Percentiles rank a stretch among this genome's conserved stretches.
Evolutionary conservation across 768 basidiomycete species (phyloP).

Genomic region (Peribolospora kevripleyi): DNA sequence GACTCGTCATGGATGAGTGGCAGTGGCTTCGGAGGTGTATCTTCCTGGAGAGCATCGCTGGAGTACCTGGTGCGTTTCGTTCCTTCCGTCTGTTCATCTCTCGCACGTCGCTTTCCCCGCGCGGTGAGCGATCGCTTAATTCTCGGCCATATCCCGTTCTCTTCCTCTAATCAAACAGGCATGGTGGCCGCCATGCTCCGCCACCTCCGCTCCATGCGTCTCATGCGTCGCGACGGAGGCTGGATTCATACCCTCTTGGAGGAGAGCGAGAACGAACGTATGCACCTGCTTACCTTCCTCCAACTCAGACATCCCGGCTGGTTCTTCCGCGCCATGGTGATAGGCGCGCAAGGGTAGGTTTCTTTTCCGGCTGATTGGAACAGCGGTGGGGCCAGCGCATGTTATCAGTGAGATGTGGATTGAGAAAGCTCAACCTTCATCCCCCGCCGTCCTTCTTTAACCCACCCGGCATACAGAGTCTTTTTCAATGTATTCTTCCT

Average conservation of each 20-base stretch:
- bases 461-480: not conserved
- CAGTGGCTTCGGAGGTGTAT: slow-evolving; percentile 47
- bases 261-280: slow-evolving; percentile 1
- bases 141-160: not conserved
- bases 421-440: not conserved
- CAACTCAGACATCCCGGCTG: slow-evolving; percentile 54
- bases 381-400: not conserved
- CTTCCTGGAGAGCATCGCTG: slow-evolving; percentile 61
- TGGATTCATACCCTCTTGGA: slow-evolving; percentile 52
- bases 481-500: slow-evolving; percentile 32
- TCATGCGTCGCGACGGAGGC: slow-evolving; percentile 43
- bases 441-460: too few species aligned
- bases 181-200: slow-evolving; percentile 28
- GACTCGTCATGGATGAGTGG: slow-evolving; percentile 45
- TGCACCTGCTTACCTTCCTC: slow-evolving; percentile 62
- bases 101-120: slow-evolving; percentile 3
- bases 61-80: slow-evolving; percentile 90
- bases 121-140: not conserved
- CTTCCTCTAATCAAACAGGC: slow-evolving; percentile 2
- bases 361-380: not conserved
- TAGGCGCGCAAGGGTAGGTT: slow-evolving; percentile 56
- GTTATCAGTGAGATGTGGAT: not conserved
- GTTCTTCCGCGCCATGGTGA: slow-evolving; percentile 55
- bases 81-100: slow-evolving; percentile 25
- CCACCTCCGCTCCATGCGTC: slow-evolving; percentile 63